Evolutionary conservation across 1,284 basidiomycete species (phyloP).

Genomic region (Ustilago cynodontis): DNA sequence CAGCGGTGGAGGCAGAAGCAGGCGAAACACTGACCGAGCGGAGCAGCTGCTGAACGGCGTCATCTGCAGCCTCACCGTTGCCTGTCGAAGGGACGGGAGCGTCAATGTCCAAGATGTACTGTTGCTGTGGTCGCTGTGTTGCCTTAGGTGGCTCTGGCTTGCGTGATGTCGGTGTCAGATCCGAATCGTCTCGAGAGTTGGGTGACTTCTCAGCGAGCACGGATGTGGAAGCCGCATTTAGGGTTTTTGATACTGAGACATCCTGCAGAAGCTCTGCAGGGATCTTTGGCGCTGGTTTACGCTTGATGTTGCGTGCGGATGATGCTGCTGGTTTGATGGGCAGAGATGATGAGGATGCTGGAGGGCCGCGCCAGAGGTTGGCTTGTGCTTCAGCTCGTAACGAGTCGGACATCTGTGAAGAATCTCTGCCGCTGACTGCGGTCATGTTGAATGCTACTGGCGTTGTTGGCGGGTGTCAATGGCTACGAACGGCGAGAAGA

Average conservation of each 20-base stretch:
- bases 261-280: conserved; percentile 23
- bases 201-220: neutral
- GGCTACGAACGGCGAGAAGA: neutral
- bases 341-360: conserved; percentile 1
- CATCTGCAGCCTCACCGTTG: neutral
- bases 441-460: conserved; percentile 12
- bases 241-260: too few relatives aligned
- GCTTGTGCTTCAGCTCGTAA: conserved; percentile 18
- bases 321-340: conserved; percentile 13
- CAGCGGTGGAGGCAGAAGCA: conserved; percentile 2
- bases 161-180: conserved; percentile 2
- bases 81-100: neutral
- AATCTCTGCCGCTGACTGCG: neutral
- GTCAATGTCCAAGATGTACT: conserved; percentile 35
- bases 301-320: conserved; percentile 15
- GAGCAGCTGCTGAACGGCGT: conserved; percentile 26
- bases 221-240: neutral
- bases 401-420: conserved; percentile 1
- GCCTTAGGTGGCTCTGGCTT: neutral
- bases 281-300: conserved; percentile 25
- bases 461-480: neutral
- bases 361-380: conserved; percentile 26
- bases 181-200: neutral
- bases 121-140: conserved; percentile 27
- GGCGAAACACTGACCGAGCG: conserved; percentile 23